These are phyloP conservation scores for Trypanosoma avium DNA, from an alignment of 208 protist species.

Conservation along the genomic window DNA sequence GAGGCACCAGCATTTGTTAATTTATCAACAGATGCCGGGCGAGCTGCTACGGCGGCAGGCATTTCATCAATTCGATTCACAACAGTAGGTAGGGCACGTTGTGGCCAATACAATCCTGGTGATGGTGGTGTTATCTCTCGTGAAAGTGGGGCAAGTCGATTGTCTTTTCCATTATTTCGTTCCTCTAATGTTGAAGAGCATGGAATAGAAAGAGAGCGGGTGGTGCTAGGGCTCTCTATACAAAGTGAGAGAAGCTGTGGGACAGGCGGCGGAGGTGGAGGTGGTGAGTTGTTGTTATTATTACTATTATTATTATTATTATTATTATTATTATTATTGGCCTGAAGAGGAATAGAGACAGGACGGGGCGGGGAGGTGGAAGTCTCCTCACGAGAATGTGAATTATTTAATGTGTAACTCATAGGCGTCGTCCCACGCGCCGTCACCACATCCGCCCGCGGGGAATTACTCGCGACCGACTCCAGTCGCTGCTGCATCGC, in stretches of 20 bases:
- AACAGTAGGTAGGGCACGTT: background rate
- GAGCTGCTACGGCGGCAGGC: constrained; percentile 37
- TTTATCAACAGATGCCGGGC: constrained; percentile 1
- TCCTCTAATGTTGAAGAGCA: constrained; percentile 11
- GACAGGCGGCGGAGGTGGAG: too few relatives aligned
- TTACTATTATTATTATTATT: too few relatives aligned
- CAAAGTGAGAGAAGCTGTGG: background rate
- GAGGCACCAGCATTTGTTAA: too few relatives aligned
- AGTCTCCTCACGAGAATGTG: too few relatives aligned
- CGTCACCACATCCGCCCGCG: background rate
- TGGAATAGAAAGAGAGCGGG: constrained; percentile 3
- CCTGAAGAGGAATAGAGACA: too few relatives aligned
- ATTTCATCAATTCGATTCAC: constrained; percentile 38
- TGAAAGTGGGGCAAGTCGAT: background rate
- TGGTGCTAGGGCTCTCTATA: constrained; percentile 16
- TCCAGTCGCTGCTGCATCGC: background rate
- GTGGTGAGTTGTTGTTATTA: too few relatives aligned
- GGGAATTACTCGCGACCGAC: background rate
- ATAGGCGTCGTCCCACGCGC: background rate
- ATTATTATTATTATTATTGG: too few relatives aligned
- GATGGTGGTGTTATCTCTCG: background rate
- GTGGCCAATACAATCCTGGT: background rate
- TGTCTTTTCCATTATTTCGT: background rate
- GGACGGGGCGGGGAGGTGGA: too few relatives aligned
- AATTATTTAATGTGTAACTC: too few relatives aligned